Base-by-base conservation (phyloP, 441 rosid genomes). In the Gossypium aridum region DNA sequence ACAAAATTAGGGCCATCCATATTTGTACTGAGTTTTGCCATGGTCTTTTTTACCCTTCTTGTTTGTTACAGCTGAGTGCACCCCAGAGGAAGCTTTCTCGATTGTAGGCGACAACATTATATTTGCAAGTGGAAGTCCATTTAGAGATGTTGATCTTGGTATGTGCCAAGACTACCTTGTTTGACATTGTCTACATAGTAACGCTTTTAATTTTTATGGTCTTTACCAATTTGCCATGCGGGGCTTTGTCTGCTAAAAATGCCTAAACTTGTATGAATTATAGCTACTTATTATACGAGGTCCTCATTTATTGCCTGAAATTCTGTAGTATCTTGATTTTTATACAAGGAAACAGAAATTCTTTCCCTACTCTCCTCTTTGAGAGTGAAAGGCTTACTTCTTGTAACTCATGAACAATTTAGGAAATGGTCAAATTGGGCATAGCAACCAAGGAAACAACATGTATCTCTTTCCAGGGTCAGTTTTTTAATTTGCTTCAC, bases 391-490 rank as follows among this genome's bases (percentile, higher is more conserved):
- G 55, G 19, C 43, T 61, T 72, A 19, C 61, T 51, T 70, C 62
- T 57, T 71, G 26, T 60, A 68, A 75, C 75, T 37, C 75, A 60
- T 76, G 55, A 69, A 55, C 81, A 61, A 39, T 77, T 71, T 88
- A 96, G 99, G 96, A 68, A 68, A 49, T 83, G 96, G 97, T 74
- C 84, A 75, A 2, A 75, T 92, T 53, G 99, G 99, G 82, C 93
- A 89, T 79, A 88, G 94, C 91, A 96, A 96, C 87, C 99, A 96
- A 85, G 99, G 97, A 76, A 93, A 93, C 89, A 96, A 96, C 87
- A 96, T 96, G 99, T 96, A 93, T 84, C 94, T 96, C 76, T 96
- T 96, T 77, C 99, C 99, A 9, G 99, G 99, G 99, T 96, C 60
- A 78, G 97, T 86, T 79, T 76, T 53, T 13, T 79, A 43, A 22